Base-by-base conservation (phyloP, 2,329 filamentous ascomycete genomes). In the Ophiostoma ulmi region DNA sequence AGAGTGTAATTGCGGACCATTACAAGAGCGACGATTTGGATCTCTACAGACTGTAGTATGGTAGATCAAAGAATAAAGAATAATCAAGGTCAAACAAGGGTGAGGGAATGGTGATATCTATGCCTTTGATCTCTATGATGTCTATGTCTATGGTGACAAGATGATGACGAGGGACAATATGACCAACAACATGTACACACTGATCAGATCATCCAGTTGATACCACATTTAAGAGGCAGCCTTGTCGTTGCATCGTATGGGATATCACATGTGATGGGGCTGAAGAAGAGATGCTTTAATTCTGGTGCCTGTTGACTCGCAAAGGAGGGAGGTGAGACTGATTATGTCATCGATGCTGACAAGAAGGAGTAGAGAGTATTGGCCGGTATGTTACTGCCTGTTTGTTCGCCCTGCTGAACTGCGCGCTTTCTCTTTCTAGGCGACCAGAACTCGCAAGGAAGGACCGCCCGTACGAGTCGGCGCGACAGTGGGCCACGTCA, bases 1-100 rank as follows among this genome's bases (percentile, higher is more conserved):
- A 77, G 67, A 75, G 73, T 52, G 73, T 77, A 38, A 75, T 76
- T n/a, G 73, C 75, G 17, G 76, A 77, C 64, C 76, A 77, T 69
- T 77, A 77, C 72, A 77, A 76, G 69, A 74, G 73, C 52, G 74
- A 76, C 5, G 74, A 76, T 20, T 22, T 75, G 13, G 74, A 73
- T 52, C 61, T 75, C n/a, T 73, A 72, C 22, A 65, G 63, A 22
- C 5, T 22, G 63, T 39, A 39, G 63, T 48, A 48, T 48, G 4
- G 52, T 26, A 10, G n/a, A 58, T 26, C n/a, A 26, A 13, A 31
- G 20, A 58, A 58, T 13, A 58, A 55, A 55, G 20, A 22, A 22
- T 11, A 58, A 26, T 14, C n/a, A 58, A 58, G 8, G 26, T 22
- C 4, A 26, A 58, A 6, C 22, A 58, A 26, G 8, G 1, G 20